Evolutionary conservation across 2,329 filamentous ascomycete genomes (phyloP).

Genomic region (Colletotrichum spinosum): DNA sequence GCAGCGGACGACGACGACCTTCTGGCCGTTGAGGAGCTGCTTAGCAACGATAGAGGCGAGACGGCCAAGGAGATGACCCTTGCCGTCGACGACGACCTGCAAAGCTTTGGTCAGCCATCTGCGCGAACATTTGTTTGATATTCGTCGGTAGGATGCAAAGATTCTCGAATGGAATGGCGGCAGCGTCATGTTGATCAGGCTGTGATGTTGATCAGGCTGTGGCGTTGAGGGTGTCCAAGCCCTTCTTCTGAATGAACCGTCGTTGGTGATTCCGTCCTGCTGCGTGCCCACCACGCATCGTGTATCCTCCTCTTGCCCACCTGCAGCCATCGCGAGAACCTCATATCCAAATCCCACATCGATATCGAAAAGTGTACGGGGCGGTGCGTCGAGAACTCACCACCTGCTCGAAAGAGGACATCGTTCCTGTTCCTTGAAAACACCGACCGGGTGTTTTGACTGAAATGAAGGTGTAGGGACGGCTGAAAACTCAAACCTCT

Average conservation of each 20-base stretch:
- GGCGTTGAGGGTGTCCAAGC: not conserved
- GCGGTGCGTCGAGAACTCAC: slow-evolving; percentile 61
- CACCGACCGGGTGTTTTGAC: slow-evolving; percentile 38
- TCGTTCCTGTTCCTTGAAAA: slow-evolving; percentile 59
- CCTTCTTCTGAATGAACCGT: not conserved
- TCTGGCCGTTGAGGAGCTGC: slow-evolving; percentile 98
- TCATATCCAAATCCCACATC: slow-evolving; percentile 11
- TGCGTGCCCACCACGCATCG: not conserved
- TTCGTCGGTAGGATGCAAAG: slow-evolving; percentile 2
- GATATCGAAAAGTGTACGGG: slow-evolving; percentile 1
- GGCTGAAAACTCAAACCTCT: slow-evolving; percentile 40
- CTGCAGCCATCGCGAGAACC: slow-evolving; percentile 21
- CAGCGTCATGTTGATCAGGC: too few species aligned
- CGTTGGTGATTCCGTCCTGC: not conserved
- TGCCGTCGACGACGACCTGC: slow-evolving; percentile 99
- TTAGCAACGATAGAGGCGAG: slow-evolving; percentile 98
- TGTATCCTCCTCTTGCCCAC: slow-evolving; percentile 8
- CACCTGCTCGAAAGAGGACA: slow-evolving; percentile 78
- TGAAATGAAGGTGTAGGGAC: slow-evolving; percentile 36
- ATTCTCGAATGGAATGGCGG: slow-evolving; percentile 9
- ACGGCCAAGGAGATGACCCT: slow-evolving; percentile 99
- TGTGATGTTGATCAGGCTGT: not conserved
- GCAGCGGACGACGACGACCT: slow-evolving; percentile 98
- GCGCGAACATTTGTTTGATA: not conserved
- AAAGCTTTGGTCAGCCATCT: slow-evolving; percentile 43